Base-by-base conservation (phyloP, 495 filamentous ascomycete species). In the Hypoxylon lienhwacheense region DNA sequence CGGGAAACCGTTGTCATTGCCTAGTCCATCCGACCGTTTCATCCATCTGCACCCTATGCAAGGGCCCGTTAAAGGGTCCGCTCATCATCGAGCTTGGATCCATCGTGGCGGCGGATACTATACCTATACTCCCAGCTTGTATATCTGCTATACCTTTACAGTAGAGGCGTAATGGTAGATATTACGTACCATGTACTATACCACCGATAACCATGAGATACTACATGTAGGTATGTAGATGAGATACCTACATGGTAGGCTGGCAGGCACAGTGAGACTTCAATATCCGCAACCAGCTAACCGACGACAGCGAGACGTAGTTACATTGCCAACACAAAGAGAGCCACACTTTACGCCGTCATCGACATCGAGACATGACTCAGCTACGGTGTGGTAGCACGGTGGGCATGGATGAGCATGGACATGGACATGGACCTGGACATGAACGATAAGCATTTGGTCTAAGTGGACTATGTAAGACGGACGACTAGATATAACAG, bases 401-500 rank as follows among this genome's bases (percentile, higher is more conserved):
- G 47, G 42, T 55, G 31, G 16, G 21, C n/a, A n/a, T n/a, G n/a
- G n/a, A n/a, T n/a, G n/a, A n/a, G n/a, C n/a, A n/a, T n/a, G n/a
- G n/a, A n/a, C n/a, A n/a, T n/a, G n/a, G n/a, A n/a, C n/a, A n/a
- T n/a, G n/a, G n/a, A n/a, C n/a, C n/a, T n/a, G n/a, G n/a, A n/a
- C n/a, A n/a, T n/a, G n/a, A n/a, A n/a, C 11, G 43, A 33, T 35
- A 48, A 47, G 31, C 19, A 7, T 21, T 14, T 12, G 11, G 22
- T 17, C 14, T 15, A 11, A 36, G 45, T n/a, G n/a, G n/a, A n/a
- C n/a, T n/a, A n/a, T n/a, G n/a, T n/a, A n/a, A n/a, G n/a, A n/a
- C 20, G 7, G 28, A 43, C 50, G 45, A 50, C 45, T 55, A 61
- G 51, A 61, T 61, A 61, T 61, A 61, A 61, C 35, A 36, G 28